Base-by-base conservation (phyloP, 2,329 filamentous ascomycete genomes). In the Stemphylium vesicarium region DNA sequence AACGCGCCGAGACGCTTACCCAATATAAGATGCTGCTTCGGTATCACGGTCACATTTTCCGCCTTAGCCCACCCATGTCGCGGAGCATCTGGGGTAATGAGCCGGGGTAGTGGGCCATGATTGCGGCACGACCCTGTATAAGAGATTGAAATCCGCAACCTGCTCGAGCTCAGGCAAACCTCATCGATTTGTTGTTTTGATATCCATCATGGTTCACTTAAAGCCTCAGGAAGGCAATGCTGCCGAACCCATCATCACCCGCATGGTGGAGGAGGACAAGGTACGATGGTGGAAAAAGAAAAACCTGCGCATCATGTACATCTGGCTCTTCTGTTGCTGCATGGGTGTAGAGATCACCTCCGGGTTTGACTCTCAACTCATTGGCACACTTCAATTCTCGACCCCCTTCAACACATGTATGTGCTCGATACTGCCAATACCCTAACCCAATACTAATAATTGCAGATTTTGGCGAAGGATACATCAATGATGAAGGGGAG, bases 251-350 rank as follows among this genome's bases (percentile, higher is more conserved):
- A 69, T 79, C 53, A 68, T 80, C 63, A 78, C 77, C 41, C 73
- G 74, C 57, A 73, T 80, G 65, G 75, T 78, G 26, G 74, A 61
- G 55, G 64, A 68, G 54, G 78, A 80, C 57, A 76, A 70, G 57
- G 70, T 78, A 12, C 68, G 67, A 62, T 80, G 78, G 77, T 80
- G 76, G 61, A 75, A 70, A 64, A 78, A 78, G 53, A 61, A 53
- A 15, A 76, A 79, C 55, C 62, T 77, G 12, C 65, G 75, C 42
- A 29, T 67, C 32, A 67, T 78, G 64, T 78, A 78, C 58, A 33
- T 79, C 13, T 67, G 66, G 38, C 68, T 78, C 38, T 72, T 75
- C 53, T 48, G 68, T 32, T 72, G 70, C 53, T 73, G 70, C 48
- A 73, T 76, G 72, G 73, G 73, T 38, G 70, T 75, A n/a, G 72